These are phyloP conservation scores for Ascochyta koolunga DNA, from an alignment of 2,329 filamentous ascomycete genomes.

Conservation along the genomic window DNA sequence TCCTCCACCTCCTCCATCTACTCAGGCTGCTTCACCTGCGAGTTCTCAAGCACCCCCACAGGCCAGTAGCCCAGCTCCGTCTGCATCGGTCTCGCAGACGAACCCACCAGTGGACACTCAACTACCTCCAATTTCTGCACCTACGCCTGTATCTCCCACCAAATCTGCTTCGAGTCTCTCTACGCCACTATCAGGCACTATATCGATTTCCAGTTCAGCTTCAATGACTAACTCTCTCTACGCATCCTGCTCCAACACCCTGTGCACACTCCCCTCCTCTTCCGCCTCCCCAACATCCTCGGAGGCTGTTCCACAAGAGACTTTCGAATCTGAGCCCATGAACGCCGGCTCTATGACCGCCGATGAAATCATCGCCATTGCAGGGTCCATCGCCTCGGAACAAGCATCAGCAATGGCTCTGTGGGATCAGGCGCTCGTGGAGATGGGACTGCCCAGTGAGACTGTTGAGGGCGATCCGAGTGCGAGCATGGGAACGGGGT, in stretches of 20 bases:
- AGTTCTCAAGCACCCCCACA: background rate
- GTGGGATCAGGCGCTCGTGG: constrained; percentile 9
- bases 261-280: constrained; percentile 9
- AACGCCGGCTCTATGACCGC: constrained; percentile 11
- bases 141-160: background rate
- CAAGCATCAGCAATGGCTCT: constrained; percentile 2
- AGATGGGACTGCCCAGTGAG: constrained; percentile 8
- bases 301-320: constrained; percentile 2
- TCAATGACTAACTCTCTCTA: background rate
- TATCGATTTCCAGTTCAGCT: background rate
- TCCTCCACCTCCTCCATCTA: background rate
- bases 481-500: constrained; percentile 8
- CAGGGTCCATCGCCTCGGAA: constrained; percentile 1
- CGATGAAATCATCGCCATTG: constrained; percentile 7
- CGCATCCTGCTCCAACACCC: constrained; percentile 15
- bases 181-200: background rate
- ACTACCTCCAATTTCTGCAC: background rate
- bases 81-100: background rate
- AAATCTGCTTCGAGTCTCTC: background rate
- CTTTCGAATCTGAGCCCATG: constrained; percentile 16
- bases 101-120: background rate
- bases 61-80: background rate
- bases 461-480: constrained; percentile 7
- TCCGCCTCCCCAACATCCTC: constrained; percentile 4
- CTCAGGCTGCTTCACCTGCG: background rate